Evolutionary conservation across 2,329 filamentous ascomycete species (phyloP).

Genomic region (Diaporthe sp.): DNA sequence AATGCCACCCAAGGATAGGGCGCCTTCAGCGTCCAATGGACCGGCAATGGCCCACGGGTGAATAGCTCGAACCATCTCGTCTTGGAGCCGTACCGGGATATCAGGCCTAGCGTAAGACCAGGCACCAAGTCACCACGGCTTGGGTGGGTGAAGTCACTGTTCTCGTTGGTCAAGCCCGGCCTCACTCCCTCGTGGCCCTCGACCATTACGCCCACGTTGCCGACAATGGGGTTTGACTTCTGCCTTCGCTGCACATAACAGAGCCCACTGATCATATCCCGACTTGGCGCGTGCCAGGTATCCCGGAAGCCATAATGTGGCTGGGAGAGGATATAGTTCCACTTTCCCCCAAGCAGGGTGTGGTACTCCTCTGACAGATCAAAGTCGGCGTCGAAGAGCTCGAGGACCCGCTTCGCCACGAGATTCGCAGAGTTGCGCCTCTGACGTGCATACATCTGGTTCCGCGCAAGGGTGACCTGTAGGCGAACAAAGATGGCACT

Average conservation of each 20-base stretch:
- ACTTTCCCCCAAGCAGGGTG: conserved; percentile 65
- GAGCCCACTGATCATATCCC: conserved; percentile 67
- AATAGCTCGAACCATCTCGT: conserved; percentile 62
- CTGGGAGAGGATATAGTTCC: conserved; percentile 69
- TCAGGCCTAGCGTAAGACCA: conserved; percentile 44
- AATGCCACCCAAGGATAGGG: conserved; percentile 62
- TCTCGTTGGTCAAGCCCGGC: conserved; percentile 62
- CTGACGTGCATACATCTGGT: conserved; percentile 69
- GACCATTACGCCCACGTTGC: conserved; percentile 67
- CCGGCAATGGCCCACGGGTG: conserved; percentile 52
- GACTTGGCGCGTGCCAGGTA: conserved; percentile 69
- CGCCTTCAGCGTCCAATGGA: conserved; percentile 62
- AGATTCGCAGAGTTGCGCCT: conserved; percentile 69
- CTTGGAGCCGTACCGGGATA: conserved; percentile 42
- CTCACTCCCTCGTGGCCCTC: conserved; percentile 57
- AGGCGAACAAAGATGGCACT: conserved; percentile 67
- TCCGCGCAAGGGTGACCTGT: conserved; percentile 60
- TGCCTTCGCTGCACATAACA: conserved; percentile 66
- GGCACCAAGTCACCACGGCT: conserved; percentile 52
- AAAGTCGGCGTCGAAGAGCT: conserved; percentile 65
- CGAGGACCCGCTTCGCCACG: conserved; percentile 60
- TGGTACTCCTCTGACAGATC: conserved; percentile 65
- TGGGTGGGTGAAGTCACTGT: conserved; percentile 64
- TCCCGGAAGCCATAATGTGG: conserved; percentile 67
- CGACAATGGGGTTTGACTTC: conserved; percentile 63